These are phyloP conservation scores for Ordospora colligata DNA, from an alignment of 371 early-diverging fungal genomes.

Conservation along the genomic window DNA sequence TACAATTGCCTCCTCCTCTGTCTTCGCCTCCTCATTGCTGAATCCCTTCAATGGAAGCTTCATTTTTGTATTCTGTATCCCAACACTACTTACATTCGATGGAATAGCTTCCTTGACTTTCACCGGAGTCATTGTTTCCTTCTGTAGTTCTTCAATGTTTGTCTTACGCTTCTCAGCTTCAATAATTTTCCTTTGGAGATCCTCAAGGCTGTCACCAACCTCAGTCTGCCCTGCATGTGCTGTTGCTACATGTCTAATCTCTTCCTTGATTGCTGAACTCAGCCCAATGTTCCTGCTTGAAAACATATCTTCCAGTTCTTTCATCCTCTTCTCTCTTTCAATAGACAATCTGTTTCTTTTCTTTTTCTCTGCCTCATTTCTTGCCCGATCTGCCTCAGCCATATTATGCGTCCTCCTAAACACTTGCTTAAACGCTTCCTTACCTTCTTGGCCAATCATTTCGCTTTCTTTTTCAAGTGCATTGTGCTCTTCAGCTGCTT, in stretches of 20 bases:
- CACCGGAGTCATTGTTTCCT: slow-evolving; percentile 13
- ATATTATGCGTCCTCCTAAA: slow-evolving; percentile 12
- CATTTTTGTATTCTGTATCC: slow-evolving; percentile 29
- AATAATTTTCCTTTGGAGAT: slow-evolving; percentile 12
- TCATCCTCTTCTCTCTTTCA: background rate
- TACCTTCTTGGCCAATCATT: slow-evolving; percentile 31
- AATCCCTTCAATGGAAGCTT: slow-evolving; percentile 57
- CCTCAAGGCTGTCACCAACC: slow-evolving; percentile 22
- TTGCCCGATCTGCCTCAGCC: slow-evolving; percentile 27
- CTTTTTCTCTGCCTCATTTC: slow-evolving; percentile 2
- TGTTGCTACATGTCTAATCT: slow-evolving; percentile 34
- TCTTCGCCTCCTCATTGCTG: slow-evolving; percentile 30
- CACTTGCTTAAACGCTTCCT: slow-evolving; percentile 21
- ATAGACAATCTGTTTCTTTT: background rate
- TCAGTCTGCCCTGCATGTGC: slow-evolving; percentile 43
- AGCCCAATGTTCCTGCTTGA: background rate
- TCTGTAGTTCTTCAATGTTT: background rate
- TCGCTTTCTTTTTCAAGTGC: background rate
- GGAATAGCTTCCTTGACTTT: slow-evolving; percentile 50
- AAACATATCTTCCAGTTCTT: slow-evolving; percentile 1
- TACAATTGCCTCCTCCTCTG: slow-evolving; percentile 47
- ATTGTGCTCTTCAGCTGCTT: slow-evolving; percentile 19
- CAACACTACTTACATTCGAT: slow-evolving; percentile 35
- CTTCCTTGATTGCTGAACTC: slow-evolving; percentile 3
- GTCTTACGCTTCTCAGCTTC: slow-evolving; percentile 2